These are phyloP conservation scores for Aspergillus glaucus DNA, from an alignment of 2,329 filamentous ascomycete genomes.

Conservation along the genomic window DNA sequence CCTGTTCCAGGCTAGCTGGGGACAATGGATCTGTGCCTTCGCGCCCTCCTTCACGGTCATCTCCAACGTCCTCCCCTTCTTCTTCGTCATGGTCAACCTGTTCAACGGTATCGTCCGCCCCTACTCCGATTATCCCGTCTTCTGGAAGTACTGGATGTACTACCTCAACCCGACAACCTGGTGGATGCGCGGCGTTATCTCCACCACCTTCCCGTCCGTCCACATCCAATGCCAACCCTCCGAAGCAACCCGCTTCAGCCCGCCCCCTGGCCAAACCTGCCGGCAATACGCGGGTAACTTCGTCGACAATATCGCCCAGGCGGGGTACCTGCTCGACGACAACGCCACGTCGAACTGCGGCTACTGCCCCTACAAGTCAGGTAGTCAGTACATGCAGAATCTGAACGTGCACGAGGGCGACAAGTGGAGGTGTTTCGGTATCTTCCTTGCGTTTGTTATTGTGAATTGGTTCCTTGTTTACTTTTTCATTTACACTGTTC, in stretches of 20 bases:
- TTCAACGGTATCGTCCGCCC: slow-evolving; percentile 74
- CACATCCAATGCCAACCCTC: slow-evolving; percentile 45
- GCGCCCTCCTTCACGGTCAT: slow-evolving; percentile 74
- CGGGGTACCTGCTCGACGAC: slow-evolving; percentile 60
- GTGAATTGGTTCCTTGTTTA: slow-evolving; percentile 68
- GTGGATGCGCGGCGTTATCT: slow-evolving; percentile 65
- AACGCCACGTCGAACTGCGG: slow-evolving; percentile 55
- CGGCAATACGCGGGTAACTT: slow-evolving; percentile 57
- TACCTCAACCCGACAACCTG: slow-evolving; percentile 64
- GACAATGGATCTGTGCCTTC: slow-evolving; percentile 79
- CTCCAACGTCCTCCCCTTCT: slow-evolving; percentile 68
- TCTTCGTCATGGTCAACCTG: slow-evolving; percentile 69
- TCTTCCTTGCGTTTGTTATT: slow-evolving; percentile 64
- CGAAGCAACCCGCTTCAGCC: slow-evolving; percentile 61
- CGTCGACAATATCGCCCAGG: slow-evolving; percentile 39
- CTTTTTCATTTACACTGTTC: slow-evolving; percentile 70
- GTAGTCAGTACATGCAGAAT: slow-evolving; percentile 59
- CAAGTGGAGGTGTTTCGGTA: slow-evolving; percentile 68
- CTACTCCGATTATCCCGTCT: slow-evolving; percentile 57
- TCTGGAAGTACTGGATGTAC: slow-evolving; percentile 69
- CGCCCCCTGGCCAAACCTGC: slow-evolving; percentile 61
- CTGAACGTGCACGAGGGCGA: slow-evolving; percentile 51
- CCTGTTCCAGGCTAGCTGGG: slow-evolving; percentile 69
- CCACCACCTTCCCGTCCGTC: slow-evolving; percentile 53
- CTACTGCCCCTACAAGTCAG: slow-evolving; percentile 63